These are phyloP conservation scores for Punctularia strigosozonata DNA, from an alignment of 768 basidiomycete genomes.

Conservation along the genomic window DNA sequence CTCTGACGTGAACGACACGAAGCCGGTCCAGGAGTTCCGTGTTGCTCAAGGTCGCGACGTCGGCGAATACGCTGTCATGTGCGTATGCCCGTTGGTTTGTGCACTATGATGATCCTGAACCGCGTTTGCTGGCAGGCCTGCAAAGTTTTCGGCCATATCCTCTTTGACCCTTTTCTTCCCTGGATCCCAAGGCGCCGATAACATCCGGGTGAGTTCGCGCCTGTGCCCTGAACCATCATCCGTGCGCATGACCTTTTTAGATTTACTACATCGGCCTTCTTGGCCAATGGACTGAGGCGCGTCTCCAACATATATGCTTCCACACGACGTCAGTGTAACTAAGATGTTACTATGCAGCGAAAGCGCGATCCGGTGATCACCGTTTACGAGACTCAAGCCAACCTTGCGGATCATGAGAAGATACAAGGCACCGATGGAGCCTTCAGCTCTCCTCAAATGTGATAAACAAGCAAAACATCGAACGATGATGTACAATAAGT, in stretches of 20 bases:
- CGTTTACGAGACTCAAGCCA: constrained; percentile 82
- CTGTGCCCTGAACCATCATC: no score
- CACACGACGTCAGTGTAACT: not conserved
- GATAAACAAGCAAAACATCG: not conserved
- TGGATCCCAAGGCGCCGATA: constrained; percentile 67
- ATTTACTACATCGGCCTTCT: constrained; percentile 82
- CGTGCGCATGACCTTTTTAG: no score
- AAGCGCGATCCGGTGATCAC: constrained; percentile 72
- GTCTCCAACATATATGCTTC: constrained; percentile 2
- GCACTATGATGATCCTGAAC: not conserved
- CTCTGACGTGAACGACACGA: constrained; percentile 49
- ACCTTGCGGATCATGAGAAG: constrained; percentile 79
- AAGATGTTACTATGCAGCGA: constrained; percentile 30
- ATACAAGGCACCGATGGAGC: constrained; percentile 67
- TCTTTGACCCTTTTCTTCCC: constrained; percentile 80
- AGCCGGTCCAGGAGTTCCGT: constrained; percentile 61
- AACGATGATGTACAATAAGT: not conserved
- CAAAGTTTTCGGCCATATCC: constrained; percentile 77
- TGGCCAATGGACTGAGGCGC: constrained; percentile 73
- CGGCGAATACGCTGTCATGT: constrained; percentile 83
- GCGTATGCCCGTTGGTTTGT: constrained; percentile 11
- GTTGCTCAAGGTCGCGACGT: constrained; percentile 63
- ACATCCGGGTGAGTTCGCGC: no score
- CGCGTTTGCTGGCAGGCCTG: constrained; percentile 36
- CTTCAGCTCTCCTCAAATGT: constrained; percentile 34